Conservation (phyloP, 2,329 filamentous ascomycete species). For the Verticillium dahliae region DNA sequence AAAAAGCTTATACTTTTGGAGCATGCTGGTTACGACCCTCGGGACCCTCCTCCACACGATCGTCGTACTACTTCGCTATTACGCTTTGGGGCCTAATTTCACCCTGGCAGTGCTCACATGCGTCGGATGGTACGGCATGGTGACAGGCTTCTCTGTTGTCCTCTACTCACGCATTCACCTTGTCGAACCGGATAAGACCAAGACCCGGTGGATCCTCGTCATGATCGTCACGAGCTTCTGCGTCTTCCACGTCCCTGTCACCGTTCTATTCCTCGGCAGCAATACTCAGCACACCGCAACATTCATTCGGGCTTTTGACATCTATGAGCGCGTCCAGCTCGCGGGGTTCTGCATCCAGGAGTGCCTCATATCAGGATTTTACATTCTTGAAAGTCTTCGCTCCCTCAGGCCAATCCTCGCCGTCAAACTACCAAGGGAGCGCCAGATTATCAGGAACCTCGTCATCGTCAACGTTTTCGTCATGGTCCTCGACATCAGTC, state of each 20-base stretch:
- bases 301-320: conserved; percentile 24
- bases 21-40: conserved; percentile 16
- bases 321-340: conserved; percentile 50
- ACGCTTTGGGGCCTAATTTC: not conserved
- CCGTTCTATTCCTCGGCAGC: conserved; percentile 39
- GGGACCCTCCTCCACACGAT: conserved; percentile 48
- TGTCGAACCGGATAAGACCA: conserved; percentile 28
- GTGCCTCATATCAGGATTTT: conserved; percentile 43
- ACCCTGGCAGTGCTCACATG: not conserved
- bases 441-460: conserved; percentile 28
- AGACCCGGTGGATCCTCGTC: conserved; percentile 24
- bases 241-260: conserved; percentile 40
- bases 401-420: conserved; percentile 7
- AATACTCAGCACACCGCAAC: conserved; percentile 15
- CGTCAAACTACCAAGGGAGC: conserved; percentile 34
- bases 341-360: conserved; percentile 51
- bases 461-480: conserved; percentile 32
- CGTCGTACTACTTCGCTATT: conserved; percentile 39
- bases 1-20: conserved; percentile 1
- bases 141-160: conserved; percentile 35
- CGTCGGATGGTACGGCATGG: conserved; percentile 50
- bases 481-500: conserved; percentile 28
- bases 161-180: conserved; percentile 46
- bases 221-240: conserved; percentile 47
- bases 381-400: conserved; percentile 42